Evolutionary conservation across 768 basidiomycete species (phyloP).

Genomic region (Hericium rajendrae): DNA sequence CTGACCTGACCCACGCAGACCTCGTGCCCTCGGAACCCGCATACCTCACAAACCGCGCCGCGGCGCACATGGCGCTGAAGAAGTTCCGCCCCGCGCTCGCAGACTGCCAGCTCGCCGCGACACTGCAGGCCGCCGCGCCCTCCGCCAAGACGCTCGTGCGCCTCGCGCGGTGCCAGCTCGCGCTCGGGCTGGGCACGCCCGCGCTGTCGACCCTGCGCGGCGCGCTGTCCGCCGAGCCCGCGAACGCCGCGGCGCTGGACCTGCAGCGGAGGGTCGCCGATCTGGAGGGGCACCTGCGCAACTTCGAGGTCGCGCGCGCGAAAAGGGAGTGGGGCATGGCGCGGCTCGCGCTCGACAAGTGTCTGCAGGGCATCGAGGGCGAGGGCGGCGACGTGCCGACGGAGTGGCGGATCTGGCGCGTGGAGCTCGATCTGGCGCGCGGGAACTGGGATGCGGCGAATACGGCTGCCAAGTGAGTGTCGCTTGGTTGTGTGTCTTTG

Average conservation of each 20-base stretch:
- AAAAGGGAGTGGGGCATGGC: slow-evolving; percentile 71
- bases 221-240: slow-evolving; percentile 51
- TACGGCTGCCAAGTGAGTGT: slow-evolving; percentile 63
- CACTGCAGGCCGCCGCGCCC: slow-evolving; percentile 50
- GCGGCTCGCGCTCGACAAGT: slow-evolving; percentile 70
- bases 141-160: slow-evolving; percentile 74
- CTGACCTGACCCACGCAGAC: slow-evolving; percentile 11
- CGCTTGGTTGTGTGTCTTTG: not conserved
- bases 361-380: slow-evolving; percentile 59
- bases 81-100: slow-evolving; percentile 63
- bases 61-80: slow-evolving; percentile 76
- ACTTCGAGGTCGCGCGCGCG: slow-evolving; percentile 44
- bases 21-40: slow-evolving; percentile 44
- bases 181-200: slow-evolving; percentile 58
- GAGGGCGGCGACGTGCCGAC: slow-evolving; percentile 69
- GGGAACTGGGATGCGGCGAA: slow-evolving; percentile 59
- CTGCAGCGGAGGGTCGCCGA: slow-evolving; percentile 51
- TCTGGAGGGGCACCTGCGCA: slow-evolving; percentile 57
- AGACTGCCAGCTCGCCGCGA: slow-evolving; percentile 69
- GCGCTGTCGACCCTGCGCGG: slow-evolving; percentile 60
- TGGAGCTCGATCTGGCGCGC: slow-evolving; percentile 2
- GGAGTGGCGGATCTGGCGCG: slow-evolving; percentile 36
- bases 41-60: slow-evolving; percentile 80
- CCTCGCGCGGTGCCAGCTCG: slow-evolving; percentile 76
- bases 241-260: slow-evolving; percentile 48